phyloP scores from a whole-genome alignment of 345 rosid genomes.

The Populus pruinosa region DNA sequence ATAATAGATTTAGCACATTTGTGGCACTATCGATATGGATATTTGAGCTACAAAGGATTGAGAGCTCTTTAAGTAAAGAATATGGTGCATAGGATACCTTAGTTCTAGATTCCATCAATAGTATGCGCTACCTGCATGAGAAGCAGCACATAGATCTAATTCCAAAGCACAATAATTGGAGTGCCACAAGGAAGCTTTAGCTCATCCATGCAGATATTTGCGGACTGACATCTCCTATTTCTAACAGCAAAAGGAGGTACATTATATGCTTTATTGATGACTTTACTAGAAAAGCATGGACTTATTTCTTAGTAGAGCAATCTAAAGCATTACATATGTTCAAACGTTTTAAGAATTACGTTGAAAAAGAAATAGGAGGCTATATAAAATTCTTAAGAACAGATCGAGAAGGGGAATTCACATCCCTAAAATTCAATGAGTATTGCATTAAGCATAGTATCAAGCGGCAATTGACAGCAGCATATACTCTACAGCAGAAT shows the following conservation, averaged over 20 bases:
- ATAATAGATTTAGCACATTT: not conserved
- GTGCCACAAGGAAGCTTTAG: not conserved
- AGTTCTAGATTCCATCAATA: not conserved
- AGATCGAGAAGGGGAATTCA: too few relatives aligned
- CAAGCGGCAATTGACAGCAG: not conserved
- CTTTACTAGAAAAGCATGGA: not conserved
- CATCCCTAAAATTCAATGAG: too few relatives aligned
- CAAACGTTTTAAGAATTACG: not conserved
- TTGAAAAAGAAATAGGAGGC: not conserved
- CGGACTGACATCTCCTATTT: not conserved
- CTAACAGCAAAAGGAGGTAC: not conserved
- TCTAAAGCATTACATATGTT: not conserved
- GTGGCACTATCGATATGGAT: not conserved
- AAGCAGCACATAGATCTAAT: slow-evolving; percentile 1
- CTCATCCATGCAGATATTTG: not conserved
- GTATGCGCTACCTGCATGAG: not conserved
- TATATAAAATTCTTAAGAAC: not conserved
- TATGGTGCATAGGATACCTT: not conserved
- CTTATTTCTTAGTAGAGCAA: not conserved
- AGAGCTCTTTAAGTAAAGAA: not conserved
- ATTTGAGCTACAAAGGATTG: too few relatives aligned
- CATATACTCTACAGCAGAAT: not conserved
- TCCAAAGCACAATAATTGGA: not conserved
- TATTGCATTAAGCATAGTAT: too few relatives aligned
- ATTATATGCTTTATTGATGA: not conserved